Conservation (phyloP, 2,329 filamentous ascomycete species). For the Diaporthe vexans region DNA sequence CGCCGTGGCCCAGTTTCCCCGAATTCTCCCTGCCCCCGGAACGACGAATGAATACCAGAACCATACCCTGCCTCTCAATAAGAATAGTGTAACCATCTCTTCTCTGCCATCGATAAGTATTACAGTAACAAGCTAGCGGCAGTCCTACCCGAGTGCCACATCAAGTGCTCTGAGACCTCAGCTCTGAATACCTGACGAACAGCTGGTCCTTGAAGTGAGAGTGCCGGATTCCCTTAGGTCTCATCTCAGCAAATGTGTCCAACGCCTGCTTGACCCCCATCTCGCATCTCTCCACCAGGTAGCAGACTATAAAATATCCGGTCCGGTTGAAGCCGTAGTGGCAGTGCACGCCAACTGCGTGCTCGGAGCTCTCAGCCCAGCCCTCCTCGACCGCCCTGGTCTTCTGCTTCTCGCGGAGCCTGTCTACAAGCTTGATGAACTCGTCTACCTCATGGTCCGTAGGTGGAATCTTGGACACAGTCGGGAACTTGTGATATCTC, state of each 20-base stretch:
- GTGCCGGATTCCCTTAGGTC: slow-evolving; percentile 89
- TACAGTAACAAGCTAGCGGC: no score
- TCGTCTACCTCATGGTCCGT: slow-evolving; percentile 64
- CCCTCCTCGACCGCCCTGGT: slow-evolving; percentile 58
- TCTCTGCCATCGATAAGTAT: not conserved
- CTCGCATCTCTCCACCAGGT: slow-evolving; percentile 85
- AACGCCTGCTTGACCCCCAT: slow-evolving; percentile 83
- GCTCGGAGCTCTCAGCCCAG: slow-evolving; percentile 53
- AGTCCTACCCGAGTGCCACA: not conserved
- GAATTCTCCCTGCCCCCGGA: not conserved
- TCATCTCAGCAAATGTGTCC: slow-evolving; percentile 78
- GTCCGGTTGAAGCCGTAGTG: slow-evolving; percentile 97
- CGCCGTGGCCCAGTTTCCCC: not conserved
- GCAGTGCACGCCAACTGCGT: slow-evolving; percentile 86
- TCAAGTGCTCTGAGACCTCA: slow-evolving; percentile 37
- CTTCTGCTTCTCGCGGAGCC: slow-evolving; percentile 69
- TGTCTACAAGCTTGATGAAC: slow-evolving; percentile 71
- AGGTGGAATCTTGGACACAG: slow-evolving; percentile 91
- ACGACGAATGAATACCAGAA: not conserved
- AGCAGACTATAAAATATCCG: slow-evolving; percentile 90
- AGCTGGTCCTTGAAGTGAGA: slow-evolving; percentile 89
- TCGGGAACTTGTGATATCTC: slow-evolving; percentile 88
- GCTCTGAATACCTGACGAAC: slow-evolving; percentile 78
- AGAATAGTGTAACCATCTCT: not conserved
- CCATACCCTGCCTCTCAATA: not conserved